Evolutionary conservation across 176 grass and related monocot genomes (phyloP), one percentile per base, ranked within the genome.

Genomic region (Rhipidocladum racemiflorum): DNA sequence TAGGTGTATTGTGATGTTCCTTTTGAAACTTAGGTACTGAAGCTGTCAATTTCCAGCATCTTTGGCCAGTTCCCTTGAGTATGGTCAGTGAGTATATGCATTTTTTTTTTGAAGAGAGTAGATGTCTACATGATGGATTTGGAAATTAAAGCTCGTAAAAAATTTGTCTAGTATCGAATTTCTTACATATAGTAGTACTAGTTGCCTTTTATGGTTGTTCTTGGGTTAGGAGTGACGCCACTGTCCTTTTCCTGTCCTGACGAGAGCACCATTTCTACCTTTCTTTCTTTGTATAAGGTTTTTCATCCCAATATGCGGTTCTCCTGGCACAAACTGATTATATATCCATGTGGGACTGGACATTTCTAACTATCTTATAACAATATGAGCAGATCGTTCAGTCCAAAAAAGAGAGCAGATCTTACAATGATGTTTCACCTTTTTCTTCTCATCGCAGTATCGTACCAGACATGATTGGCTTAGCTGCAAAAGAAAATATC

Each of bases 121-220:
- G 60, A 65, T 35, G 42, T 13, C 3, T 65, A 24, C 39, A 17
- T 17, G 57, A 32, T 32, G 13, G 15, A 16, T 20, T 62, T 42
- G 4, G 2, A 69, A 9, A 51, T 20, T 68, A 0, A 51, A 68
- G 46, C n/a, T 20, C 32, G 20, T 42, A 10, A 23, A 46, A n/a
- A 27, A 0, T 1, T n/a, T 48, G 1, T n/a, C 2, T 3, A n/a
- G 23, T 34, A 2, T 10, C 51, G 10, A 36, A 62, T 50, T 77
- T 63, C 6, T 59, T 36, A 35, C 45, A 21, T 24, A 61, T 17
- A 29, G 36, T 55, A 66, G 42, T 17, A 29, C 25, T 55, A 66
- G 42, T 80, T 75, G n/a, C 36, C 35, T 65, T 89, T 15, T 66
- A 45, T 75, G 14, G 30, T 74, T 89, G 76, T 34, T 80, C 9